Evolutionary conservation across 441 rosid genomes (phyloP), one percentile per base, ranked within the genome.

Genomic region (Erodium texanum): DNA sequence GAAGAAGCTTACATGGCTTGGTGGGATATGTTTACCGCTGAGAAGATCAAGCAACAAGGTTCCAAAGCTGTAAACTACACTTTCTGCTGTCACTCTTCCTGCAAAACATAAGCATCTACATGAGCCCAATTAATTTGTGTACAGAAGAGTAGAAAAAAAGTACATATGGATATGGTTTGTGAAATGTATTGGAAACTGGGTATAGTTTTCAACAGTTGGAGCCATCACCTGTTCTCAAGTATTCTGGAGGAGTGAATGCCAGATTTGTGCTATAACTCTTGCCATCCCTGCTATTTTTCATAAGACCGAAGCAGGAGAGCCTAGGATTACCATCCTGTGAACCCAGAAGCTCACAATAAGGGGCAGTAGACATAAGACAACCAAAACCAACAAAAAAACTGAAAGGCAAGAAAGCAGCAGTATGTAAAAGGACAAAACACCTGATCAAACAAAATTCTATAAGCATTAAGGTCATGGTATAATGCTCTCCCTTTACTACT

Each of bases 161-260:
- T 41, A 8, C 48, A 41, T 8, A 41, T 41, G 48, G 52, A 45
- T 45, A 3, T 45, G 5, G 52, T 45, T 14, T 18, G 15, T 45
- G 52, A 45, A 41, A 7, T 3, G 2, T 41, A 8, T 41, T 41
- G 52, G 2, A 16, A 52, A 52, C 59, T 52, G 59, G 59, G 10
- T 56, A 20, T 56, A 56, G 62, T 20, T 23, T 62, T 34, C 66
- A 64, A 41, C 7, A 68, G 64, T 29, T 32, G 64, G 36, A 24
- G 20, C 19, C 22, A 62, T 75, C 76, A 91, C 98, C 98, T 64
- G 99, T 93, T 73, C 99, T 85, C 82, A 93, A 72, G 79, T 91
- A 93, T 74, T 93, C 99, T 0, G 99, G 97, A 67, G 99, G 99
- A 65, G 99, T 93, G 79, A 93, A 93, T 68, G 99, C 99, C 84